Evolutionary conservation across 2,329 filamentous ascomycete genomes (phyloP).

Genomic region (Sphaerulina vaccinii): DNA sequence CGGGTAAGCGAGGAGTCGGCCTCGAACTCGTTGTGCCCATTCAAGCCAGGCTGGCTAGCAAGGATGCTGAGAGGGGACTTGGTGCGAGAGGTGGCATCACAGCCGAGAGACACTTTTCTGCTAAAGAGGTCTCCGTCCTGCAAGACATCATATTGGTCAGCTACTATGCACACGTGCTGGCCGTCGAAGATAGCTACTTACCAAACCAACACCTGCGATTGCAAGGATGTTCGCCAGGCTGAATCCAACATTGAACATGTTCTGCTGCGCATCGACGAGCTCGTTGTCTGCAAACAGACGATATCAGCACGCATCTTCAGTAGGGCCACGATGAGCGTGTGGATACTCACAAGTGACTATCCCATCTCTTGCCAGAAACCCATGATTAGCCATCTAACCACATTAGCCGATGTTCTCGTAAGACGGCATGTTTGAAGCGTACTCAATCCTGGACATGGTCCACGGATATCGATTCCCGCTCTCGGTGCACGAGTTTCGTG

Average conservation of each 20-base stretch:
- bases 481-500: slow-evolving; percentile 40
- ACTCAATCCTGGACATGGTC: slow-evolving; percentile 39
- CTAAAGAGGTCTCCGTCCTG: slow-evolving; percentile 31
- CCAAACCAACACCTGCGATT: slow-evolving; percentile 25
- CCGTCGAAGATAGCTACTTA: slow-evolving; percentile 28
- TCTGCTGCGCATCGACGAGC: slow-evolving; percentile 44
- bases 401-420: no score
- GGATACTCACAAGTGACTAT: slow-evolving; percentile 39
- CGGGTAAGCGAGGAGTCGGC: slow-evolving; percentile 41
- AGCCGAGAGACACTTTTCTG: slow-evolving; percentile 43
- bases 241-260: slow-evolving; percentile 45
- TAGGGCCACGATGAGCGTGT: no score
- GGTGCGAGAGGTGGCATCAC: slow-evolving; percentile 43
- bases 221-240: slow-evolving; percentile 42
- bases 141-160: no score
- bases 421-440: no score
- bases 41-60: slow-evolving; percentile 41
- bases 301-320: no score
- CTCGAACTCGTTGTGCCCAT: slow-evolving; percentile 46
- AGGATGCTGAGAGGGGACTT: slow-evolving; percentile 31
- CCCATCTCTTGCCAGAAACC: slow-evolving; percentile 45
- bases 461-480: slow-evolving; percentile 41
- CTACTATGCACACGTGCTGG: no score
- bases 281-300: slow-evolving; percentile 40
- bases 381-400: slow-evolving; percentile 36